phyloP scores from a whole-genome alignment of 2,329 filamentous ascomycete species.

The Hymenoscyphus occultus region DNA sequence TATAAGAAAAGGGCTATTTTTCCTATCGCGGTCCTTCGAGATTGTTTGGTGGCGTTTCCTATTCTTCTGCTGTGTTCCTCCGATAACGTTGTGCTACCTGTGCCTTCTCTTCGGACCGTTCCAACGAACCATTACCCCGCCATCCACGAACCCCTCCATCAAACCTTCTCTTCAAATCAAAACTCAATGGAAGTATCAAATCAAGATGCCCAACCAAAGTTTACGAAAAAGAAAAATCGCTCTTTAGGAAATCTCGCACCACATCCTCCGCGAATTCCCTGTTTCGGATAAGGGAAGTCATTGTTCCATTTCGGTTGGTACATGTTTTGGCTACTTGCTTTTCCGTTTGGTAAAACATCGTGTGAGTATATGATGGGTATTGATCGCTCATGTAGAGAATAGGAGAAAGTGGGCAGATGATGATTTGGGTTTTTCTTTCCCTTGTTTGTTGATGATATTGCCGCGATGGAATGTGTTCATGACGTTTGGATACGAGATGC shows the following conservation, averaged over 20 bases:
- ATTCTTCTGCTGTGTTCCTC: background rate
- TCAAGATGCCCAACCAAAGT: background rate
- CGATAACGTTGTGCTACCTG: background rate
- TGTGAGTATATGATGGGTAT: background rate
- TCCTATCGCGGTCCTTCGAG: background rate
- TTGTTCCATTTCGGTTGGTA: background rate
- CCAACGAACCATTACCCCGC: background rate
- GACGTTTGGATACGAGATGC: background rate
- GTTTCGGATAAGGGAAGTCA: background rate
- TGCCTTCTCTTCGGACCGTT: background rate
- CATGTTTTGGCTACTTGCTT: background rate
- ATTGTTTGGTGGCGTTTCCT: background rate
- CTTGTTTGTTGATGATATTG: background rate
- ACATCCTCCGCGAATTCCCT: background rate
- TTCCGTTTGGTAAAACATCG: background rate
- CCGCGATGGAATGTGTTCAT: background rate
- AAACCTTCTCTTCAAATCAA: background rate
- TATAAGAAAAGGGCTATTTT: background rate
- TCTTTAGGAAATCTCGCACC: background rate
- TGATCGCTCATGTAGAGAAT: background rate
- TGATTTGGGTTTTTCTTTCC: background rate
- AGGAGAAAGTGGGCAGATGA: constrained; percentile 2
- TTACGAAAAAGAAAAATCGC: background rate
- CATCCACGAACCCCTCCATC: background rate
- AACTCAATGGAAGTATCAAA: background rate